Evolutionary conservation across 2,329 filamentous ascomycete genomes (phyloP).

Genomic region (Gnomoniopsis smithogilvyi): DNA sequence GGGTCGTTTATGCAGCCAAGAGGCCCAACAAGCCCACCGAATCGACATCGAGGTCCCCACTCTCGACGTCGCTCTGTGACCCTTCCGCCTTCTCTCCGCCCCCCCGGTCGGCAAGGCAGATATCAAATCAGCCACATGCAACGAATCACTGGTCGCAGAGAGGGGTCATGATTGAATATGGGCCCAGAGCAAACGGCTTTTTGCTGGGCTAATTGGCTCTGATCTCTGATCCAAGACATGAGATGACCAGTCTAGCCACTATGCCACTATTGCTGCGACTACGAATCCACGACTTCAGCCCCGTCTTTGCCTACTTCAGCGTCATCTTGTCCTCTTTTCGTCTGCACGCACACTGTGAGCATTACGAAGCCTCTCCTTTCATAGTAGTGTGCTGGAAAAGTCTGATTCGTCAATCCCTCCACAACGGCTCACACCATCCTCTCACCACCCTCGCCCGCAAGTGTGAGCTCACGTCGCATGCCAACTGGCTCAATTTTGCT

Average conservation of each 20-base stretch:
- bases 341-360: not conserved
- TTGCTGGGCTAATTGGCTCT: slow-evolving; percentile 1
- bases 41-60: too few relatives aligned
- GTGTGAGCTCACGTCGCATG: not conserved
- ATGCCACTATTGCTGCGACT: not conserved
- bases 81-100: not conserved
- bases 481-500: not conserved
- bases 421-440: not conserved
- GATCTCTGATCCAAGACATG: not conserved
- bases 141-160: slow-evolving; percentile 13
- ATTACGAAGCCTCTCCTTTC: not conserved
- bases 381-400: not conserved
- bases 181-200: not conserved
- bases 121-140: slow-evolving; percentile 5
- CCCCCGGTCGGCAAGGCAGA: not conserved
- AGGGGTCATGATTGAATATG: not conserved
- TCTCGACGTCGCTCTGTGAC: not conserved
- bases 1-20: not conserved
- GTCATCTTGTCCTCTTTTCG: not conserved
- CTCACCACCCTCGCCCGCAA: not conserved
- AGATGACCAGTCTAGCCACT: not conserved
- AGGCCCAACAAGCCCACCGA: too few relatives aligned
- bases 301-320: not conserved
- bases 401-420: not conserved
- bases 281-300: not conserved